Evolutionary conservation across 306 rosid species (phyloP).

Genomic region (Biancaea sappan): DNA sequence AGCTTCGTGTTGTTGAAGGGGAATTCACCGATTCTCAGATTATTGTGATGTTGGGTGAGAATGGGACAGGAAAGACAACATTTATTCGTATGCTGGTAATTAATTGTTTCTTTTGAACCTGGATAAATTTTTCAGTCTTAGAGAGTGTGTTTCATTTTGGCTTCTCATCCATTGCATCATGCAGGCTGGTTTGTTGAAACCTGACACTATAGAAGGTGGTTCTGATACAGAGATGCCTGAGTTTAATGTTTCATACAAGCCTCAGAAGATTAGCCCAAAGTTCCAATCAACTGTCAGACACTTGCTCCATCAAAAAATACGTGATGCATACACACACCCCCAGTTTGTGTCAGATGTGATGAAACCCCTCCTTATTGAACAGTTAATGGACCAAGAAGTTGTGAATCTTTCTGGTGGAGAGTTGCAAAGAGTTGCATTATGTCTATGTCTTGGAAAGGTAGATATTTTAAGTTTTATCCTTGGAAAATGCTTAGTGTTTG

Average conservation of each 20-base stretch:
- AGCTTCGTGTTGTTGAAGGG: conserved; percentile 80
- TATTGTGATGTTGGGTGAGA: conserved; percentile 98
- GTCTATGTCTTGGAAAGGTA: conserved; percentile 99
- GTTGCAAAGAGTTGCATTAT: conserved; percentile 95
- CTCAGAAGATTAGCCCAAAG: conserved; percentile 96
- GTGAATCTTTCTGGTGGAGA: conserved; percentile 99
- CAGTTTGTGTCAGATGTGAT: conserved; percentile 95
- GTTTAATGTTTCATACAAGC: conserved; percentile 97
- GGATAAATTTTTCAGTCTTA: background rate
- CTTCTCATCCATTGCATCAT: conserved; percentile 24
- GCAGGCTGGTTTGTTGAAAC: conserved; percentile 98
- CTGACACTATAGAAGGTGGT: conserved; percentile 71
- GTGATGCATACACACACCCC: conserved; percentile 89
- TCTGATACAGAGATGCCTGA: conserved; percentile 85
- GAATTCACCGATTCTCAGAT: conserved; percentile 99
- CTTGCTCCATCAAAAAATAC: conserved; percentile 80
- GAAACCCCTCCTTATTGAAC: conserved; percentile 98
- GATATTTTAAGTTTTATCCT: conserved; percentile 18
- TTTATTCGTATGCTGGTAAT: conserved; percentile 98
- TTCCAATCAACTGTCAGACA: conserved; percentile 75
- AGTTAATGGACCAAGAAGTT: conserved; percentile 97
- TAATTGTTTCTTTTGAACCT: conserved; percentile 14
- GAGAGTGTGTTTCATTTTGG: background rate
- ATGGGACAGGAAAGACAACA: conserved; percentile 98
- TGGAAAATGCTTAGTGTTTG: conserved; percentile 1